Evolutionary conservation across 148 eudicot species (phyloP).

Genomic region (Fallopia convolvulus): DNA sequence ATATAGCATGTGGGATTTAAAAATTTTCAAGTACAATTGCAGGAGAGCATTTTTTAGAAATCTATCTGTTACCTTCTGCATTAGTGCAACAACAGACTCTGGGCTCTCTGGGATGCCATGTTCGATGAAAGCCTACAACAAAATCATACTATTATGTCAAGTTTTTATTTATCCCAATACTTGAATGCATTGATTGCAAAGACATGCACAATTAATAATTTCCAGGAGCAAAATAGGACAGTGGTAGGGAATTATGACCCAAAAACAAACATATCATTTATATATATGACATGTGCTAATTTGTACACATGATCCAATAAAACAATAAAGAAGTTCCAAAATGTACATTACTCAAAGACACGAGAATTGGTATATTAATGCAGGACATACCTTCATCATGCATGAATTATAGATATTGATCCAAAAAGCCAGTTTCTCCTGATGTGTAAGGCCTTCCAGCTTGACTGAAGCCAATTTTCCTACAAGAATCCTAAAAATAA

Average conservation of each 20-base stretch:
- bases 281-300: neutral
- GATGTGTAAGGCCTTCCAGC: slow-evolving; percentile 52
- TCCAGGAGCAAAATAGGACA: neutral
- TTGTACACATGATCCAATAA: neutral
- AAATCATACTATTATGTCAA: neutral
- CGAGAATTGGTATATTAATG: neutral
- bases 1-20: neutral
- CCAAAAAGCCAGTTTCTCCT: slow-evolving; percentile 81
- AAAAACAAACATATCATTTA: neutral
- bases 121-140: slow-evolving; percentile 65
- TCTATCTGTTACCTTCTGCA: slow-evolving; percentile 55
- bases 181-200: neutral
- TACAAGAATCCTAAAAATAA: slow-evolving; percentile 40
- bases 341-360: neutral
- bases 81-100: slow-evolving; percentile 46
- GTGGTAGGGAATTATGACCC: neutral
- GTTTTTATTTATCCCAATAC: neutral
- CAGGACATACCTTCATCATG: slow-evolving; percentile 66
- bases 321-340: neutral
- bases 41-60: neutral
- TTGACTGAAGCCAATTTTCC: slow-evolving; percentile 38
- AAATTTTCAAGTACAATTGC: neutral
- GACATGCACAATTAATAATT: neutral
- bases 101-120: slow-evolving; percentile 56
- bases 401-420: slow-evolving; percentile 76